Conservation (phyloP, 441 rosid genomes). For the Bruguiera hainesii region DNA sequence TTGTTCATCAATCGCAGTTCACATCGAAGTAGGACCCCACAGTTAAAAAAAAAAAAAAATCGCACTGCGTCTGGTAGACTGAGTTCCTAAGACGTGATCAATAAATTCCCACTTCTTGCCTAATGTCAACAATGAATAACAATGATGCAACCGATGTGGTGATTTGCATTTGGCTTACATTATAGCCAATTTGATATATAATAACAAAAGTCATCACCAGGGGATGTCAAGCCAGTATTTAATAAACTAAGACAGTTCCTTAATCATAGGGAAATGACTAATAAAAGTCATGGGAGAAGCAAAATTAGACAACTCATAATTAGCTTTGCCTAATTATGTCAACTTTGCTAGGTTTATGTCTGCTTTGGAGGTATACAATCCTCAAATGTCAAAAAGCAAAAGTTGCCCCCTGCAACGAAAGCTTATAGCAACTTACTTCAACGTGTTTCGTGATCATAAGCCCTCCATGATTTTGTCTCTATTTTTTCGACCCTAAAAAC, state of each 20-base stretch:
- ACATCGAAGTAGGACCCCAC: slow-evolving; percentile 12
- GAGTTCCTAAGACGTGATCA: slow-evolving; percentile 1
- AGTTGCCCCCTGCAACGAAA: slow-evolving; percentile 14
- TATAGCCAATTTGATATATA: too few relatives aligned
- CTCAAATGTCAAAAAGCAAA: slow-evolving; percentile 23
- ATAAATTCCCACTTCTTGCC: slow-evolving; percentile 1
- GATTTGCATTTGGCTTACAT: too few relatives aligned
- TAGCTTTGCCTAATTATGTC: slow-evolving; percentile 5
- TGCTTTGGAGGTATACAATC: slow-evolving; percentile 19
- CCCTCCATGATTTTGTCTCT: background rate
- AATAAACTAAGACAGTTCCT: background rate
- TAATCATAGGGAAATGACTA: background rate
- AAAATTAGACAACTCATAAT: background rate
- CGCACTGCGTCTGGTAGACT: slow-evolving; percentile 6
- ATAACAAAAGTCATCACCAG: too few relatives aligned
- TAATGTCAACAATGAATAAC: too few relatives aligned
- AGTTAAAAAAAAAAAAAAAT: background rate
- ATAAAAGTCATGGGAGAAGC: background rate
- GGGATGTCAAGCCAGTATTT: background rate
- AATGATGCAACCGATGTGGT: too few relatives aligned
- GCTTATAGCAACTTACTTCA: slow-evolving; percentile 22
- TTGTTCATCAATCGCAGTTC: background rate
- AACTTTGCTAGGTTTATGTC: slow-evolving; percentile 24
- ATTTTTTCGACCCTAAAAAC: too few relatives aligned
- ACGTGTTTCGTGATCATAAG: background rate